A percentile compares a stretch with the other conserved stretches of the same genome.
These are phyloP conservation scores for Betula pendula DNA, from an alignment of 306 rosid species.

Conservation along the genomic window DNA sequence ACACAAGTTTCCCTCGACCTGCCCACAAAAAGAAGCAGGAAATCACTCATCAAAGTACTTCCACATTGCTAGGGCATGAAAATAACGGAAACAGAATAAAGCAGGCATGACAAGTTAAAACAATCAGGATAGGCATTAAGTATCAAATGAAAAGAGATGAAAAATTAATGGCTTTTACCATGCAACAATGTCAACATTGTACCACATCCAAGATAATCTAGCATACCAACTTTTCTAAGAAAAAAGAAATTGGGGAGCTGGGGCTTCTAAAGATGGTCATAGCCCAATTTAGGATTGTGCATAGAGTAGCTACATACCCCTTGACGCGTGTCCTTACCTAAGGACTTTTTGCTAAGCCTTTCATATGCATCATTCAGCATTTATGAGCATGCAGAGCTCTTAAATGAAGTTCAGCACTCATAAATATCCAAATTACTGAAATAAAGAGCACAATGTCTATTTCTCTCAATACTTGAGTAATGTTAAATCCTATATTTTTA, in stretches of 20 bases:
- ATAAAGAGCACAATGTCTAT: background rate
- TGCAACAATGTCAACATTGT: background rate
- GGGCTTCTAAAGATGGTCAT: background rate
- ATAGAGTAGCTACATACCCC: too few species aligned
- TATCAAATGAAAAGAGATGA: background rate
- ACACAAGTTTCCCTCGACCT: slow-evolving; percentile 96
- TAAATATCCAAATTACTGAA: background rate
- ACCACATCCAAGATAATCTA: background rate
- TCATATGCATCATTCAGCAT: background rate
- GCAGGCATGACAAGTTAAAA: background rate
- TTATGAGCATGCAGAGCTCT: background rate
- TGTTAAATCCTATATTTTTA: too few species aligned
- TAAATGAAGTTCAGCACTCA: background rate
- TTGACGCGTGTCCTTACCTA: too few species aligned
- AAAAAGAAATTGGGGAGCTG: too few species aligned
- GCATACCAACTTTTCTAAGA: background rate
- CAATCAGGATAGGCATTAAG: background rate
- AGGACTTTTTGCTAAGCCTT: too few species aligned
- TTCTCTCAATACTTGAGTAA: too few species aligned
- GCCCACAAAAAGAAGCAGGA: slow-evolving; percentile 17
- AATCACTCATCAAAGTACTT: slow-evolving; percentile 14
- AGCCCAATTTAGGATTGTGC: background rate
- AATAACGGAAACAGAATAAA: background rate
- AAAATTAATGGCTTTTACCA: background rate
- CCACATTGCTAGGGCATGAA: background rate